Evolutionary conservation across 163 green algal genomes (phyloP).

Genomic region (Scenedesmus sp.): DNA sequence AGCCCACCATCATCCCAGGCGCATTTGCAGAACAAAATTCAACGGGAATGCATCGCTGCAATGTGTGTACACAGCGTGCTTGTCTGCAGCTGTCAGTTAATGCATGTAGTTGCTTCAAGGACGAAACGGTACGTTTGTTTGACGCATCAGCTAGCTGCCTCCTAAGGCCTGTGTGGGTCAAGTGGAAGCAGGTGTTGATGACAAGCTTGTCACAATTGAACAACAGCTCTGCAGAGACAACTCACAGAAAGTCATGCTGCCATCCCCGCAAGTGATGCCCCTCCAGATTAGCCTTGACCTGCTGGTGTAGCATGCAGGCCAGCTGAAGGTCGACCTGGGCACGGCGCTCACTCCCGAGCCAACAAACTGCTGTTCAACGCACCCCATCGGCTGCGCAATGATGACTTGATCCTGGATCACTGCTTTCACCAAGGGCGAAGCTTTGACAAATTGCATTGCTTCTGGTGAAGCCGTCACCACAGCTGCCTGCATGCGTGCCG

Average conservation of each 20-base stretch:
- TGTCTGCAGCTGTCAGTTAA: not conserved
- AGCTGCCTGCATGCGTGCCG: not conserved
- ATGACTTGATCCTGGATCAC: not conserved
- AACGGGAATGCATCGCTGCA: not conserved
- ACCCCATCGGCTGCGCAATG: not conserved
- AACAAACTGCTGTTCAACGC: conserved; percentile 8
- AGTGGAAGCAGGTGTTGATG: too few species aligned
- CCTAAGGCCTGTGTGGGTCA: too few species aligned
- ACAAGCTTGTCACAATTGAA: too few species aligned
- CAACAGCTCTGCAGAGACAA: not conserved
- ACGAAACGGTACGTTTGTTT: not conserved
- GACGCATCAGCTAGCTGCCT: not conserved
- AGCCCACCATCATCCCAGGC: too few species aligned
- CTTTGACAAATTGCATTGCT: not conserved
- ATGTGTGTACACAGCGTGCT: not conserved
- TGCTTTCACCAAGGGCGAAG: not conserved
- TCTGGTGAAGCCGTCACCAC: not conserved
- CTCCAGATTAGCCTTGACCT: not conserved
- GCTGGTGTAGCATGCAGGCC: not conserved
- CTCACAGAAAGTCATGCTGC: not conserved
- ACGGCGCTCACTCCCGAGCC: not conserved
- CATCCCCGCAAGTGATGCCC: not conserved
- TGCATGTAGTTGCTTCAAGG: too few species aligned
- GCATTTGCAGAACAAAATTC: too few species aligned
- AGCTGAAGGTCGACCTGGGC: not conserved